Percentiles rank a stretch among this genome's conserved stretches.
These are phyloP conservation scores for Actinomortierella ambigua DNA, from an alignment of 371 early-diverging fungal species.

Conservation along the genomic window DNA sequence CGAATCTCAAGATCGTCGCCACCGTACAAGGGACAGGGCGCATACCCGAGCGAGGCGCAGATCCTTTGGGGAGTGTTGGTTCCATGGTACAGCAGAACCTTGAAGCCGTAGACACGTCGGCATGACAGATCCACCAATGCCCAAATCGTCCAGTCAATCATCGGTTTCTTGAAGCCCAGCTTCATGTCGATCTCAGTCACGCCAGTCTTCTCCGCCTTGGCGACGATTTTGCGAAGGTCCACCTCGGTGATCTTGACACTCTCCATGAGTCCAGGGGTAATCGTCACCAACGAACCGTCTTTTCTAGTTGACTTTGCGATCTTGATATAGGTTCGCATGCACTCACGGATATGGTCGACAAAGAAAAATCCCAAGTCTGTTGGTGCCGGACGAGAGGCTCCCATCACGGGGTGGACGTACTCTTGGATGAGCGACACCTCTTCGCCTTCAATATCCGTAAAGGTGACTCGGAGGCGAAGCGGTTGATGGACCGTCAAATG, in stretches of 20 bases:
- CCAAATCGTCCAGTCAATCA: slow-evolving; percentile 17
- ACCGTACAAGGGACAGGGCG: slow-evolving; percentile 21
- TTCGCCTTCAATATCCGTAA: slow-evolving; percentile 32
- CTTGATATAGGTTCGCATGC: slow-evolving; percentile 8
- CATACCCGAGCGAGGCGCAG: slow-evolving; percentile 14
- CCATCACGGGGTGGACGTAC: slow-evolving; percentile 25
- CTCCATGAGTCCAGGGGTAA: not conserved
- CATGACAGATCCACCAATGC: slow-evolving; percentile 23
- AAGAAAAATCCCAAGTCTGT: slow-evolving; percentile 28
- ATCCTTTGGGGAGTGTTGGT: slow-evolving; percentile 1
- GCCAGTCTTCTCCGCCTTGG: slow-evolving; percentile 12
- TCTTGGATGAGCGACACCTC: slow-evolving; percentile 25
- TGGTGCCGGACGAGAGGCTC: not conserved
- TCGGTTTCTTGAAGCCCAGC: slow-evolving; percentile 6
- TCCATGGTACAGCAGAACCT: slow-evolving; percentile 14
- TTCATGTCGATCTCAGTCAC: slow-evolving; percentile 20
- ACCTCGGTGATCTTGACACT: slow-evolving; percentile 4
- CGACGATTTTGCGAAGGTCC: slow-evolving; percentile 15
- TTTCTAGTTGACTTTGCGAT: not conserved
- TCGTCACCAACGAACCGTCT: not conserved
- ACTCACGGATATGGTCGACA: slow-evolving; percentile 23
- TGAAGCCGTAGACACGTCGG: slow-evolving; percentile 26
- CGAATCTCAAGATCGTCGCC: slow-evolving; percentile 12
- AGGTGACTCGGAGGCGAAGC: slow-evolving; percentile 30
- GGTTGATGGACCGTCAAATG: slow-evolving; percentile 23